These are phyloP conservation scores for Pochonia chlamydosporia DNA, from an alignment of 2,329 filamentous ascomycete species.

Conservation along the genomic window DNA sequence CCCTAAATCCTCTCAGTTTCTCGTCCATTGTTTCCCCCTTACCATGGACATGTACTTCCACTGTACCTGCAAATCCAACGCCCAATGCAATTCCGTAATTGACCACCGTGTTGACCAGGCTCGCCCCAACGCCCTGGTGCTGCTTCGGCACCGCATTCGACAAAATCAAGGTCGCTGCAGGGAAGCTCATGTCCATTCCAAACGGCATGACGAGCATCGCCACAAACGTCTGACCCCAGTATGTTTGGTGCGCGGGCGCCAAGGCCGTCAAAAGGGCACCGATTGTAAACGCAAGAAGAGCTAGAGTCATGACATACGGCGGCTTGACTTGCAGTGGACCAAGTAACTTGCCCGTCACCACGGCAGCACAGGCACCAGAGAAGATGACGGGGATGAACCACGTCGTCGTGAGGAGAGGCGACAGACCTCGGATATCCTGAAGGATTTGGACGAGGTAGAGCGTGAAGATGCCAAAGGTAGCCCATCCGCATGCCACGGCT, in stretches of 20 bases:
- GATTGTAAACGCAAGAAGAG: slow-evolving; percentile 36
- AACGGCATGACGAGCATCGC: slow-evolving; percentile 52
- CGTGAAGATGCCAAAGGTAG: slow-evolving; percentile 48
- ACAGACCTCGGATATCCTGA: slow-evolving; percentile 33
- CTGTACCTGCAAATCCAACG: slow-evolving; percentile 59
- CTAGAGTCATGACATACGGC: slow-evolving; percentile 35
- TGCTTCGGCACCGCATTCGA: slow-evolving; percentile 42
- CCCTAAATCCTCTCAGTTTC: slow-evolving; percentile 12
- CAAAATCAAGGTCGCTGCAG: slow-evolving; percentile 55
- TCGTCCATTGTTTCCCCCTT: slow-evolving; percentile 13
- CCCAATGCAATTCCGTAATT: slow-evolving; percentile 65
- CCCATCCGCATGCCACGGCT: slow-evolving; percentile 49
- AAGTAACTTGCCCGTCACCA: slow-evolving; percentile 37
- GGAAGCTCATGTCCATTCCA: slow-evolving; percentile 64
- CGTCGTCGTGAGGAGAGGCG: slow-evolving; percentile 37
- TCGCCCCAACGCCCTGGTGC: slow-evolving; percentile 42
- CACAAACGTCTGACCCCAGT: slow-evolving; percentile 61
- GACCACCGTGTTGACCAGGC: slow-evolving; percentile 57
- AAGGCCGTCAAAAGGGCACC: slow-evolving; percentile 38
- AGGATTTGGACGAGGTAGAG: slow-evolving; percentile 47
- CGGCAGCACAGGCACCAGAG: slow-evolving; percentile 36
- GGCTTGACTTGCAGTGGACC: slow-evolving; percentile 29
- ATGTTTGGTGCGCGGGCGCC: slow-evolving; percentile 48
- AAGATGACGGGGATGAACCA: slow-evolving; percentile 40
- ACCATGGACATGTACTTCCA: slow-evolving; percentile 39